A percentile compares a stretch with the other conserved stretches of the same genome.
Conservation (phyloP, 768 basidiomycete species). For the Tulasnella sp. region DNA sequence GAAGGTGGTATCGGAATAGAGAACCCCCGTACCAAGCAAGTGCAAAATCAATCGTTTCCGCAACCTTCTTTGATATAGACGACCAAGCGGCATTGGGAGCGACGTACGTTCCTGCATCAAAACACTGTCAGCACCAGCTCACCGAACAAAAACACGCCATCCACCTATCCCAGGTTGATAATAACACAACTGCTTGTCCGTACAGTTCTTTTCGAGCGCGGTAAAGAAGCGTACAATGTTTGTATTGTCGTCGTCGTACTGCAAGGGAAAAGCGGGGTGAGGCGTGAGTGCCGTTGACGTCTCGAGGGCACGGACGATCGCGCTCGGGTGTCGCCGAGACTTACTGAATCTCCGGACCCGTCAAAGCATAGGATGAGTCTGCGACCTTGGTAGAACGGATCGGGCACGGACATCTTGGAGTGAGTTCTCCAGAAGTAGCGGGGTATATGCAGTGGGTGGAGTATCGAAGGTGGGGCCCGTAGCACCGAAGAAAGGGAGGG, state of each 20-base stretch:
- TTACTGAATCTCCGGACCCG: slow-evolving; percentile 34
- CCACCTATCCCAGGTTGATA: slow-evolving; percentile 45
- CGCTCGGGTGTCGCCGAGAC: background rate
- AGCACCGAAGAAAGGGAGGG: too few relatives aligned
- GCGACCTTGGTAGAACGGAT: slow-evolving; percentile 22
- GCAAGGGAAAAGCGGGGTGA: background rate
- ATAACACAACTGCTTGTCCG: slow-evolving; percentile 47
- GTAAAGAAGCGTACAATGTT: slow-evolving; percentile 61
- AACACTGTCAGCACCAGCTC: slow-evolving; percentile 21
- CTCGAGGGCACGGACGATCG: background rate
- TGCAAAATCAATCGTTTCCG: slow-evolving; percentile 52
- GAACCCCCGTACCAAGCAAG: slow-evolving; percentile 46
- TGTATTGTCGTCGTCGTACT: slow-evolving; percentile 34
- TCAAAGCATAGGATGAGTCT: slow-evolving; percentile 58
- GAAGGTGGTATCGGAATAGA: background rate
- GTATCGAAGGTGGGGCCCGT: too few relatives aligned
- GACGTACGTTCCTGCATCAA: background rate
- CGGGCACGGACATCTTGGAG: background rate
- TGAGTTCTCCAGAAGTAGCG: too few relatives aligned
- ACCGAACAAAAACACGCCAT: background rate
- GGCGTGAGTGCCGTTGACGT: background rate
- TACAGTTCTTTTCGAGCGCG: slow-evolving; percentile 47
- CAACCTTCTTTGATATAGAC: slow-evolving; percentile 34
- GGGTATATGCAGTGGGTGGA: too few relatives aligned
- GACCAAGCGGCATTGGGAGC: slow-evolving; percentile 34